Evolutionary conservation across 306 rosid species (phyloP).

Genomic region (Medicago truncatula): DNA sequence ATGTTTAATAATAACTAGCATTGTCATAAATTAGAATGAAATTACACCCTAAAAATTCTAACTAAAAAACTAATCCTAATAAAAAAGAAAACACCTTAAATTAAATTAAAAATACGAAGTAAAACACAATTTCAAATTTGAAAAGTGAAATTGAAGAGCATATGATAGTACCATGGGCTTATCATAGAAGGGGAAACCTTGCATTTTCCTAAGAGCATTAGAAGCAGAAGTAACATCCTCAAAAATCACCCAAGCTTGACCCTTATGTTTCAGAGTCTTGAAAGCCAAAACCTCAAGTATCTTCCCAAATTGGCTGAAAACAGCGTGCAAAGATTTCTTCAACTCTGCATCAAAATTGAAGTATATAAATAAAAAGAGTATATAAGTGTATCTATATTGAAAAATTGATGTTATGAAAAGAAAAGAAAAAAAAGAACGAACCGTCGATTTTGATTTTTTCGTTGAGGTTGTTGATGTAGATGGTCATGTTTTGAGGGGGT

Average conservation of each 20-base stretch:
- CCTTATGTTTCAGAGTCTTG: conserved; percentile 93
- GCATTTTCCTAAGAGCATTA: conserved; percentile 96
- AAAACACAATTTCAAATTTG: neutral
- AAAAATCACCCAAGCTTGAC: conserved; percentile 98
- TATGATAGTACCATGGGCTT: conserved; percentile 78
- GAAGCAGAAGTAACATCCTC: conserved; percentile 87
- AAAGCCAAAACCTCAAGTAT: conserved; percentile 87
- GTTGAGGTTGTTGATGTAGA: conserved; percentile 93
- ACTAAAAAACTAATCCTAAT: neutral
- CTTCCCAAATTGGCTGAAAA: conserved; percentile 97
- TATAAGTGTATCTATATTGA: neutral
- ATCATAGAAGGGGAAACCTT: conserved; percentile 96
- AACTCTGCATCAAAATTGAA: conserved; percentile 56
- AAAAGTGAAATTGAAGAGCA: neutral
- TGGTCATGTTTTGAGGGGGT: conserved; percentile 68
- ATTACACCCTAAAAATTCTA: neutral
- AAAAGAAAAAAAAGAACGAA: conserved; percentile 31
- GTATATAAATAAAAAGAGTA: no score
- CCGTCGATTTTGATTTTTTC: conserved; percentile 97
- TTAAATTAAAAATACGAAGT: neutral
- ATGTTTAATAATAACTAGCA: neutral
- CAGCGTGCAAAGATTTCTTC: conserved; percentile 88
- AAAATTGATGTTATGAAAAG: neutral
- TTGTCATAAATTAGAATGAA: conserved; percentile 6
- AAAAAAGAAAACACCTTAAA: conserved; percentile 1